Evolutionary conservation across 768 basidiomycete genomes (phyloP), one percentile per base, ranked within the genome.

Genomic region (Kwoniella sp.): DNA sequence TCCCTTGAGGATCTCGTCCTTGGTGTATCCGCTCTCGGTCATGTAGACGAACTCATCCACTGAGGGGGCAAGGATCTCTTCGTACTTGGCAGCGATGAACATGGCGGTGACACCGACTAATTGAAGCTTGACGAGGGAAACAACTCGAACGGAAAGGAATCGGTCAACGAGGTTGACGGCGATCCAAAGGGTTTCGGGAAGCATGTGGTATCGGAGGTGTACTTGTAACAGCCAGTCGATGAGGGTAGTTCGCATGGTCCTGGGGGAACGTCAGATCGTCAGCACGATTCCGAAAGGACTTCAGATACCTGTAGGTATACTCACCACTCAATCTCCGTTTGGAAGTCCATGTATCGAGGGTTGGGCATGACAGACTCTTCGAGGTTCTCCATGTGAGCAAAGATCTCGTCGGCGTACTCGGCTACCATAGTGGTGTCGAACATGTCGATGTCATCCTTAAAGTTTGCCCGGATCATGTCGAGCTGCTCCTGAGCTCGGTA

Each of bases 181-280:
- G 73, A 98, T 98, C 96, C 96, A 99, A 19, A 98, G 86, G 1
- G 96, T 99, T 81, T 99, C 96, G 27, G 96, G 95, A 51, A 97
- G 86, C 91, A 99, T 92, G 83, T 97, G 95, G 84, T 98, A 99
- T 27, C 93, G 89, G 65, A 97, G 83, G 83, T 99, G 96, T 33
- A 98, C 92, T 79, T 98, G 95, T 58, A 95, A 85, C 24, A 99
- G 85, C 96, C 96, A 99, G 83, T 99, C 96, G 70, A 99, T 90
- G 44, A 99, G 86, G 1, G 91, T 93, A 78, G 93, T 90, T 58
- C 96, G 90, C 93, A 96, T 97, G 21, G 84, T 80, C 94, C 94
- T 95, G 67, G 19, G 17, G 17, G 29, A 29, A 36, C 22, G 51
- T 30, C 19, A 19, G 22, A 27, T n/a, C n/a, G n/a, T n/a, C n/a